These are phyloP conservation scores for Penicillium macrosclerotiorum DNA, from an alignment of 495 filamentous ascomycete genomes.

Conservation along the genomic window DNA sequence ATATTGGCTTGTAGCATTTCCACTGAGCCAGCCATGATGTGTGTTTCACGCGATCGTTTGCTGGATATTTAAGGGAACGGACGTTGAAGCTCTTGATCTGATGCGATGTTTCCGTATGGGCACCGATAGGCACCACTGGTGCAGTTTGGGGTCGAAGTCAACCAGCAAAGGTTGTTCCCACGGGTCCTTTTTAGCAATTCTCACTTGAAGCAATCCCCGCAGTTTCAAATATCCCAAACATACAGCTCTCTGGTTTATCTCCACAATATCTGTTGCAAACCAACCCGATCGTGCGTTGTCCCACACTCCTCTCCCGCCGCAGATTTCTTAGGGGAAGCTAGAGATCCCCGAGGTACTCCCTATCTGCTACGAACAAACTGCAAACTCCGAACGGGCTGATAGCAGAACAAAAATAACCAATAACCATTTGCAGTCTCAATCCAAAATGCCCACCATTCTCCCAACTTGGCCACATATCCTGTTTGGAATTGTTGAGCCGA, in stretches of 20 bases:
- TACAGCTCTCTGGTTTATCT: no score
- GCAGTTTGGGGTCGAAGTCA: no score
- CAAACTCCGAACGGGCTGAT: not conserved
- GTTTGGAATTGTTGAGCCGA: constrained; percentile 60
- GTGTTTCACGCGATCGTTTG: not conserved
- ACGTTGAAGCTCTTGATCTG: constrained; percentile 9
- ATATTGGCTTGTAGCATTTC: constrained; percentile 4
- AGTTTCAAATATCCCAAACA: no score
- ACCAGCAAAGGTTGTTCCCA: no score
- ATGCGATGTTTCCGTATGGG: constrained; percentile 8
- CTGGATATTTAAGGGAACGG: not conserved
- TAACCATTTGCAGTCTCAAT: not conserved
- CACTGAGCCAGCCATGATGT: constrained; percentile 10
- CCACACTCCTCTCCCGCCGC: no score
- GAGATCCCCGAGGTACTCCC: not conserved
- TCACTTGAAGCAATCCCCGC: no score
- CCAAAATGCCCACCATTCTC: constrained; percentile 37
- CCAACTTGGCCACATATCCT: constrained; percentile 43
- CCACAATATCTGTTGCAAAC: no score
- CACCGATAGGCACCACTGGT: constrained; percentile 5
- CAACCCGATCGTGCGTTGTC: no score
- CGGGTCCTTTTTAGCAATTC: no score
- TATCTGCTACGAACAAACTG: not conserved
- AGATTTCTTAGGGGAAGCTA: no score
- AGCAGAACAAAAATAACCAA: not conserved